Conservation (phyloP, 2,329 filamentous ascomycete genomes). For the Blumeriella jaapii region DNA sequence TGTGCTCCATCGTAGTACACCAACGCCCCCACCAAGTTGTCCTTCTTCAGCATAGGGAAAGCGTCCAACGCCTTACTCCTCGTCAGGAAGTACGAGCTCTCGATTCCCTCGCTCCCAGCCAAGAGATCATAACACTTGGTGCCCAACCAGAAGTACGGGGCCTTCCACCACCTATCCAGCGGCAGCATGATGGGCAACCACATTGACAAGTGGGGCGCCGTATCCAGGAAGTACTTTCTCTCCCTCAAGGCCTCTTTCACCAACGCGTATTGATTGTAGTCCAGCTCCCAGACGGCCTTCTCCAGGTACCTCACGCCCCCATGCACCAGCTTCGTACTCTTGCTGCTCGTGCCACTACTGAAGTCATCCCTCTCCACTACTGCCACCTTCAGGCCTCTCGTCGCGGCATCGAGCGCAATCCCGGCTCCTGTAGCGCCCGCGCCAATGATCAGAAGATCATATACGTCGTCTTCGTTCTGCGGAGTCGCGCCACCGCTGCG, state of each 20-base stretch:
- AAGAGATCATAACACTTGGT: conserved; percentile 79
- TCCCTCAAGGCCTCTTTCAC: conserved; percentile 64
- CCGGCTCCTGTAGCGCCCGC: conserved; percentile 61
- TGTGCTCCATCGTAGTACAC: conserved; percentile 90
- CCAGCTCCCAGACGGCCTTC: conserved; percentile 65
- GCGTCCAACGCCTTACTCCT: conserved; percentile 77
- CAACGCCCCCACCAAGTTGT: conserved; percentile 66
- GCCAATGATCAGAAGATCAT: conserved; percentile 60
- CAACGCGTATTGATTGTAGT: conserved; percentile 61
- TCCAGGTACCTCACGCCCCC: conserved; percentile 65
- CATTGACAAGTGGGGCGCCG: conserved; percentile 59
- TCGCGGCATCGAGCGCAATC: conserved; percentile 61
- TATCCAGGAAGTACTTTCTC: conserved; percentile 64
- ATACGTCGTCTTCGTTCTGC: conserved; percentile 34
- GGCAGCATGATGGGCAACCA: conserved; percentile 71
- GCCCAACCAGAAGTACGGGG: conserved; percentile 65
- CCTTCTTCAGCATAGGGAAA: conserved; percentile 79
- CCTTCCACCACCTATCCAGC: conserved; percentile 66
- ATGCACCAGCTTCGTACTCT: conserved; percentile 69
- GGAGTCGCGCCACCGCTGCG: conserved; percentile 30
- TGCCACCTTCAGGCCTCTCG: conserved; percentile 59
- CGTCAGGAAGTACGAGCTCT: conserved; percentile 80
- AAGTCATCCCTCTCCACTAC: conserved; percentile 65
- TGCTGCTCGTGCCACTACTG: conserved; percentile 60
- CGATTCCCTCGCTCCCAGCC: conserved; percentile 76